These are phyloP conservation scores for Ogataea methylovora DNA, from an alignment of 805 yeast genomes.

Conservation along the genomic window DNA sequence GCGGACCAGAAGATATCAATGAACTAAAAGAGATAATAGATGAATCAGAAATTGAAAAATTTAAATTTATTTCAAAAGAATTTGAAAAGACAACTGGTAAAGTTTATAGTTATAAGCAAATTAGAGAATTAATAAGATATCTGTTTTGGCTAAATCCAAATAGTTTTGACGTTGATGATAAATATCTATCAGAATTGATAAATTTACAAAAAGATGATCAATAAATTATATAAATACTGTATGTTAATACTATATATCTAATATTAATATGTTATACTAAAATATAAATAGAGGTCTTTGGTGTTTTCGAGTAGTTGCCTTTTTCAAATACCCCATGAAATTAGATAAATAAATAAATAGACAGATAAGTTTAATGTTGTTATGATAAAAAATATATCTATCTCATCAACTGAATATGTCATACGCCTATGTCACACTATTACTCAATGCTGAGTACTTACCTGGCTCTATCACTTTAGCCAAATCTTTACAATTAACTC, in stretches of 20 bases:
- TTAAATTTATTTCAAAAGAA: constrained; percentile 59
- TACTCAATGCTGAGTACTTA: constrained; percentile 26
- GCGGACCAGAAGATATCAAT: constrained; percentile 50
- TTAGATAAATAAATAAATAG: no score
- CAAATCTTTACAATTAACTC: constrained; percentile 14
- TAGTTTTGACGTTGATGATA: constrained; percentile 48
- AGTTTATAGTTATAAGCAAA: constrained; percentile 41
- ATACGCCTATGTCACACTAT: constrained; percentile 24
- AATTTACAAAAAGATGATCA: constrained; percentile 27
- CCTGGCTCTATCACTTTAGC: constrained; percentile 30
- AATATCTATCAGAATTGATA: constrained; percentile 31
- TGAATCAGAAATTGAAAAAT: constrained; percentile 63
- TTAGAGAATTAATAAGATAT: constrained; percentile 45
- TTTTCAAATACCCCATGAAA: no score
- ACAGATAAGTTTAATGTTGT: no score
- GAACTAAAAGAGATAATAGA: constrained; percentile 49
- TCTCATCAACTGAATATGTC: neutral
- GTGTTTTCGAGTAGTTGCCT: no score
- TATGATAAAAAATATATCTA: no score
- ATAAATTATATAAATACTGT: no score
- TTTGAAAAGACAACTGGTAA: constrained; percentile 48
- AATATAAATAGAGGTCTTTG: no score
- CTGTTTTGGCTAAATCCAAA: constrained; percentile 50
- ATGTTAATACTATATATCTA: no score
- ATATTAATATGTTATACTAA: no score